A percentile compares a stretch with the other conserved stretches of the same genome.
Evolutionary conservation across 306 rosid genomes (phyloP).

Genomic region (Sicyos baderoa): DNA sequence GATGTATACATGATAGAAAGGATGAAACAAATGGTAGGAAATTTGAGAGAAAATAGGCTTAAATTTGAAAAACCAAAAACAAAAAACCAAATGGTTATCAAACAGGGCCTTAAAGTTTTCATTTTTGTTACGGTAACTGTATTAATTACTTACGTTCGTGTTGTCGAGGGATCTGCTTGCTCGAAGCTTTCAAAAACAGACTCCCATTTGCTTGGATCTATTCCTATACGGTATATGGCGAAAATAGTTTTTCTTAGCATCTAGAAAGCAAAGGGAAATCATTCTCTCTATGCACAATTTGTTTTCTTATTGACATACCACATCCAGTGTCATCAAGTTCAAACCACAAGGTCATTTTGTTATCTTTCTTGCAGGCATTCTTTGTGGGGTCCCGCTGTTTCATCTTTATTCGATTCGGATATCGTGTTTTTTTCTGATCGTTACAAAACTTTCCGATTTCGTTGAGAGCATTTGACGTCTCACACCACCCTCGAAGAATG

Average conservation of each 20-base stretch:
- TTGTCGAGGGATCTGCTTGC: slow-evolving; percentile 98
- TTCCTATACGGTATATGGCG: slow-evolving; percentile 42
- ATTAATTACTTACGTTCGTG: slow-evolving; percentile 60
- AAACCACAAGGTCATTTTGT: slow-evolving; percentile 75
- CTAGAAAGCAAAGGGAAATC: not conserved
- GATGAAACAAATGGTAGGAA: too few species aligned
- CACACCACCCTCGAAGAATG: slow-evolving; percentile 86
- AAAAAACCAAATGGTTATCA: too few species aligned
- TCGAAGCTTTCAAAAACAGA: slow-evolving; percentile 98
- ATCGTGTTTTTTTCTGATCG: slow-evolving; percentile 47
- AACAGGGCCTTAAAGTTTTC: too few species aligned
- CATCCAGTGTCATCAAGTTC: slow-evolving; percentile 96
- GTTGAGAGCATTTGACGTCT: slow-evolving; percentile 32
- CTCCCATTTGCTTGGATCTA: slow-evolving; percentile 94
- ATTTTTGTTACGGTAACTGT: not conserved
- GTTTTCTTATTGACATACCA: slow-evolving; percentile 44
- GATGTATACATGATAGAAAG: too few species aligned
- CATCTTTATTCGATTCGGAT: slow-evolving; percentile 49
- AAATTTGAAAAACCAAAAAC: too few species aligned
- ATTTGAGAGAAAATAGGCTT: too few species aligned
- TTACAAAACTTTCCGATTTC: slow-evolving; percentile 34
- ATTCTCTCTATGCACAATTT: not conserved
- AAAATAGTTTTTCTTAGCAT: slow-evolving; percentile 3
- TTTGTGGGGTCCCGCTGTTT: slow-evolving; percentile 47
- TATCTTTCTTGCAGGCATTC: slow-evolving; percentile 48